Evolutionary conservation across 73 alveolate genomes (phyloP).

Genomic region (Tetrahymena elliotti): DNA sequence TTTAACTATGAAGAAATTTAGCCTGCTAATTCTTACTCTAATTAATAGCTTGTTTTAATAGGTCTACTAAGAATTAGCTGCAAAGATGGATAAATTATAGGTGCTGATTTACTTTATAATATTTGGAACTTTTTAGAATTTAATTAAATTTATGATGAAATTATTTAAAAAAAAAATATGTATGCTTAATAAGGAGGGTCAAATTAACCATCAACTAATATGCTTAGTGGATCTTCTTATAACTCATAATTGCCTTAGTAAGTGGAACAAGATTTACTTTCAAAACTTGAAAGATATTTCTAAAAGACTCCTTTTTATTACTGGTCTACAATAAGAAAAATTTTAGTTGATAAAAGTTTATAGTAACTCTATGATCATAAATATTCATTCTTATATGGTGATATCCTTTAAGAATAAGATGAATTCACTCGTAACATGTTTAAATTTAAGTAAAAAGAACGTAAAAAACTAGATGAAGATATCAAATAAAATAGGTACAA

Average conservation of each 20-base stretch:
- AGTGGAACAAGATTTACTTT: neutral
- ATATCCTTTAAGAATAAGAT: neutral
- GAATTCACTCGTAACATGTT: neutral
- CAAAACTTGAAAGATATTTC: neutral
- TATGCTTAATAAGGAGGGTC: neutral
- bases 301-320: neutral
- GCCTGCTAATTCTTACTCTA: neutral
- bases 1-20: neutral
- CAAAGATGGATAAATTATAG: neutral
- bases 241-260: neutral
- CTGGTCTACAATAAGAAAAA: neutral
- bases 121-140: neutral
- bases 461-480: neutral
- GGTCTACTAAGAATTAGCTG: neutral
- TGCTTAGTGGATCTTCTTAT: neutral
- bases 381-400: neutral
- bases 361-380: neutral
- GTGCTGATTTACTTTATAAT: neutral
- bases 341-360: neutral
- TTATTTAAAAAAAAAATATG: neutral
- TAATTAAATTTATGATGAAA: neutral
- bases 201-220: neutral
- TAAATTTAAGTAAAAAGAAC: neutral
- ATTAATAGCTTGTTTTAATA: neutral
- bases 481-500: neutral